Conservation (phyloP, 345 rosid species). For the Brassica rapa region DNA sequence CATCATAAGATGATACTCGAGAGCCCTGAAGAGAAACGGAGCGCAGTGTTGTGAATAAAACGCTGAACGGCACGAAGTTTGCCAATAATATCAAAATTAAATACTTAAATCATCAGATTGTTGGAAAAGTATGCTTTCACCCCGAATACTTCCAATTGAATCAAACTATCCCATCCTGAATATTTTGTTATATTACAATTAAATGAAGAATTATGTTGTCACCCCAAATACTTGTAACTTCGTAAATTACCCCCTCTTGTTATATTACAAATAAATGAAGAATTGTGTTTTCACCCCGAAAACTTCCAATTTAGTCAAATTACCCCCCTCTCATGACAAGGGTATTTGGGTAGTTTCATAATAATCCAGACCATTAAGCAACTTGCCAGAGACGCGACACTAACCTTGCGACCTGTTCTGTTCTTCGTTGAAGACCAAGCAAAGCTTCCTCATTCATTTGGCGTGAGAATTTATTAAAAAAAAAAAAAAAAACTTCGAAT, state of each 20-base stretch:
- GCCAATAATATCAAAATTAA: neutral
- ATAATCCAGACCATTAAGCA: slow-evolving; percentile 31
- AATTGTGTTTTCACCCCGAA: slow-evolving; percentile 4
- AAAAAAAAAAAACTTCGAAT: neutral
- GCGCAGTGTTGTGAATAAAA: neutral
- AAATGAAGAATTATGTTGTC: neutral
- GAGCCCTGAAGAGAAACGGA: slow-evolving; percentile 1
- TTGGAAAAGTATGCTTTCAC: neutral
- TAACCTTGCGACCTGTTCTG: neutral
- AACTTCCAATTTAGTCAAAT: neutral
- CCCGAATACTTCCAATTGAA: neutral
- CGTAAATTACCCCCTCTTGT: too few species aligned
- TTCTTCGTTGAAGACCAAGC: slow-evolving; percentile 5
- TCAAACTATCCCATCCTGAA: too few species aligned
- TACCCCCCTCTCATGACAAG: slow-evolving; percentile 8
- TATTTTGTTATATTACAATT: too few species aligned
- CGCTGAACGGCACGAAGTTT: neutral
- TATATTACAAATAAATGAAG: too few species aligned
- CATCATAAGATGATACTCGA: neutral
- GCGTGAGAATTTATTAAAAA: neutral
- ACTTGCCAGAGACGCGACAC: neutral
- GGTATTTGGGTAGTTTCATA: neutral
- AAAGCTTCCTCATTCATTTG: neutral
- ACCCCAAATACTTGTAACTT: slow-evolving; percentile 3
- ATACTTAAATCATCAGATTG: neutral